Evolutionary conservation across 495 filamentous ascomycete genomes (phyloP), one percentile per base, ranked within the genome.

Genomic region (Bryoglossum gracile): DNA sequence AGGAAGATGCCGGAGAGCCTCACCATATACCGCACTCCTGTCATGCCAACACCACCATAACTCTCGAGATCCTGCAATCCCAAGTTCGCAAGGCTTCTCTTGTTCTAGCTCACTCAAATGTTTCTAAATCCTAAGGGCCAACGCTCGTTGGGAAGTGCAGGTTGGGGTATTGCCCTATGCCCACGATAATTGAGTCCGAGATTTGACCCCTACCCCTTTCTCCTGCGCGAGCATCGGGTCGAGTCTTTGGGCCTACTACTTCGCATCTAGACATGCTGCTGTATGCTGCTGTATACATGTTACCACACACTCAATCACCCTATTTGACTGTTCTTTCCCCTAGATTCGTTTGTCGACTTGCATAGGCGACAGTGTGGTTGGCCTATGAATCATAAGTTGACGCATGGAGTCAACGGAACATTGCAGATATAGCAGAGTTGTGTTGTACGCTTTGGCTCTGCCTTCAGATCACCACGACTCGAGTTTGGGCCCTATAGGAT

Each of bases 321-420:
- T 37, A 9, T 34, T 42, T 17, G 42, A 8, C 25, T 35, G 16
- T 25, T 25, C 28, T 16, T 35, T 14, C 47, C 34, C 35, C 39
- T 50, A 22, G 25, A 49, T 54, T 52, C 59, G 59, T 64, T 64
- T 64, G 61, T 48, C 50, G 43, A 51, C n/a, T 30, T 52, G 51
- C 50, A 54, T 54, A 33, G 53, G 41, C 51, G 58, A 59, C 35
- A 56, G 50, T 38, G 47, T 57, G 55, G 46, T 58, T 61, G 50
- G 58, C 40, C 46, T 51, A 47, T 43, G 45, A 36, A 28, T 16
- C 33, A 16, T 34, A 21, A 55, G 18, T 48, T 33, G 42, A 24
- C 19, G 42, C 45, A 55, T 53, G 45, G 41, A 49, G 14, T 24
- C 21, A 21, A 18, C 52, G 56, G 56, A 17, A 8, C 13, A 33